Evolutionary conservation across 306 rosid species (phyloP), one percentile per base, ranked within the genome.

Genomic region (Trifolium dubium): DNA sequence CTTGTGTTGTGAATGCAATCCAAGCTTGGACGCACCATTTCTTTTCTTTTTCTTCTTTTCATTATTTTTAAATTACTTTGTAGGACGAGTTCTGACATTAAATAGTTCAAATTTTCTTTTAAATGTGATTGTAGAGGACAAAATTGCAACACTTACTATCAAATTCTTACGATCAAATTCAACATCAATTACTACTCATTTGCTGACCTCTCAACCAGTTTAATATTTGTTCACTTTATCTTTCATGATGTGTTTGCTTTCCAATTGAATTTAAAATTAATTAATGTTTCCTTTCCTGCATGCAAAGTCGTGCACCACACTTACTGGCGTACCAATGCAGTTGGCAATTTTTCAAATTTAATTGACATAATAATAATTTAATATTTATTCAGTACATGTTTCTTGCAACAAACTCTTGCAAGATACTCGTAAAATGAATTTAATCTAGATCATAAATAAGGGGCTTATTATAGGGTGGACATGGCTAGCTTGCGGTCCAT

Each of bases 251-350:
- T 70, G 69, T 5, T 66, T 62, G 55, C 64, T 71, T 64, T 64
- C 9, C 31, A 17, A 58, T 58, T 11, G 5, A 37, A 53, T 84
- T 50, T 50, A 44, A 19, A 53, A 53, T 76, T 85, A 28, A 68
- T 60, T 77, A 77, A 47, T 67, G 9, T 41, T 63, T 55, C 54
- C 19, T 41, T 63, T 55, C 54, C 19, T 55, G 58, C 93, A 79
- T 86, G 90, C 87, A 84, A 87, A 85, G 74, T 79, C 81, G 86
- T 79, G 94, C 89, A 50, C 0, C 80, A 67, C 46, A 51, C 18
- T 34, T 19, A 51, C 50, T 65, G 50, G 39, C 31, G 29, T 53
- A 18, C 60, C 29, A 18, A 17, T 53, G 28, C 31, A 53, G 60
- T 54, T 8, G 11, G 60, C 60, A 8, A 18, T 8, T 8, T 18